Evolutionary conservation across 495 filamentous ascomycete genomes (phyloP), one percentile per base, ranked within the genome.

Genomic region (Tricharina praecox): DNA sequence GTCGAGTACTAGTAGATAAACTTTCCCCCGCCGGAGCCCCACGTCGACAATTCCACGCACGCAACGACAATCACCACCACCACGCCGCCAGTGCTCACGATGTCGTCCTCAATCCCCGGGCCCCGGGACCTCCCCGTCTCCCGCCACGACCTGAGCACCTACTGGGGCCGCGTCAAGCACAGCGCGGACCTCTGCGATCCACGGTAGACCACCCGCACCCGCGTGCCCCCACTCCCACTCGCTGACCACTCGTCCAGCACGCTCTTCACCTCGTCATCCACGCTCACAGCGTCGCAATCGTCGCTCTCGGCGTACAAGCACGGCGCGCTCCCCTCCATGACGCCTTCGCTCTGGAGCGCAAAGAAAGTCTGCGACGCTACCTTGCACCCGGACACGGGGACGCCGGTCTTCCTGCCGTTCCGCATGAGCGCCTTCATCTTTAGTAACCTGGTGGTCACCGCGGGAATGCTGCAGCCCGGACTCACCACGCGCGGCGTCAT

Each of bases 281-380:
- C 41, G 10, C 77, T 97, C 44, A 82, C 92, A 54, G 66, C 82
- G 63, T 85, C 90, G 37, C 95, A 93, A 62, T 63, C 64, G 38
- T 64, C 88, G 34, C 68, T 97, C 36, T 65, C 79, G 7, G 67
- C 70, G 15, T 97, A 94, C 67, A 96, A 95, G 68, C 70, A 73
- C 53, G 84, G 82, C 49, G 68, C 79, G 55, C 68, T 82, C 46
- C 70, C 71, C 46, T 61, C 65, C 20, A 93, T 96, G 86, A 93
- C 79, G 4, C 78, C 85, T 7, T 82, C 93, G 54, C 63, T 96
- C 55, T 97, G 90, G 90, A 70, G 69, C 50, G 90, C 90, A 28
- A 97, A 97, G 73, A 93, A 95, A 70, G 75, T 94, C 48, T 78
- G 94, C 19, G 90, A 97, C 64, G 87, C 92, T 37, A 96, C 90